Percentiles rank a stretch among this genome's conserved stretches.
Conservation (phyloP, 2,329 filamentous ascomycete species). For the Lojkania enalia region DNA sequence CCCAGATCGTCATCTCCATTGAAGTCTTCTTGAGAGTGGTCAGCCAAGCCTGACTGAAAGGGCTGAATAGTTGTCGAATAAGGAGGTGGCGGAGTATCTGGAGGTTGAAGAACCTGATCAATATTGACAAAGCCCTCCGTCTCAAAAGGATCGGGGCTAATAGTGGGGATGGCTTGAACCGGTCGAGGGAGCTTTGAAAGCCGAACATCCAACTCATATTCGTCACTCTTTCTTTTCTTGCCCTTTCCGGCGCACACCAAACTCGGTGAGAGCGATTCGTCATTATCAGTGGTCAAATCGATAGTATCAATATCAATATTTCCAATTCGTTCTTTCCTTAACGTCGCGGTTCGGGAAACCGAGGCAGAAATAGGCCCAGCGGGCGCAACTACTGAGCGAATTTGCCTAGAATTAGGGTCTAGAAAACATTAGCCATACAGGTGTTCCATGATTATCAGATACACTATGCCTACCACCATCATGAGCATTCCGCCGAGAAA, state of each 20-base stretch:
- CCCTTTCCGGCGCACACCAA: conserved; percentile 21
- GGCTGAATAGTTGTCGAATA: conserved; percentile 49
- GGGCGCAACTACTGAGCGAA: background rate
- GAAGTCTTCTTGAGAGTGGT: too few relatives aligned
- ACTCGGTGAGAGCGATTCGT: conserved; percentile 21
- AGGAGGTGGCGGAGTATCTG: conserved; percentile 42
- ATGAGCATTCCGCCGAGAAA: background rate
- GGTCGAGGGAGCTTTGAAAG: conserved; percentile 23
- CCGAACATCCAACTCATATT: conserved; percentile 38
- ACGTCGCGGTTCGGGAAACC: background rate
- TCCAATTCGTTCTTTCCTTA: conserved; percentile 15
- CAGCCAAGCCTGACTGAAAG: conserved; percentile 11
- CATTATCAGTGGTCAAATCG: conserved; percentile 40
- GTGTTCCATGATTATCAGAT: too few relatives aligned
- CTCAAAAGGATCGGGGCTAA: conserved; percentile 19
- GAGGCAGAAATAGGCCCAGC: conserved; percentile 4
- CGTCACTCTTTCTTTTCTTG: conserved; percentile 54
- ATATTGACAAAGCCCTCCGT: conserved; percentile 45
- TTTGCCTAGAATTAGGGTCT: too few relatives aligned
- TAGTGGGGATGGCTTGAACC: conserved; percentile 12
- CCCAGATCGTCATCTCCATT: conserved; percentile 14
- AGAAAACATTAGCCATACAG: too few relatives aligned
- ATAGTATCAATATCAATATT: conserved; percentile 37
- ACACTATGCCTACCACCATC: too few relatives aligned
- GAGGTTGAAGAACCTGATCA: conserved; percentile 37